Percentiles rank a stretch among this genome's conserved stretches.
Conservation (phyloP, 2,329 filamentous ascomycete genomes). For the Arthroderma sp. region DNA sequence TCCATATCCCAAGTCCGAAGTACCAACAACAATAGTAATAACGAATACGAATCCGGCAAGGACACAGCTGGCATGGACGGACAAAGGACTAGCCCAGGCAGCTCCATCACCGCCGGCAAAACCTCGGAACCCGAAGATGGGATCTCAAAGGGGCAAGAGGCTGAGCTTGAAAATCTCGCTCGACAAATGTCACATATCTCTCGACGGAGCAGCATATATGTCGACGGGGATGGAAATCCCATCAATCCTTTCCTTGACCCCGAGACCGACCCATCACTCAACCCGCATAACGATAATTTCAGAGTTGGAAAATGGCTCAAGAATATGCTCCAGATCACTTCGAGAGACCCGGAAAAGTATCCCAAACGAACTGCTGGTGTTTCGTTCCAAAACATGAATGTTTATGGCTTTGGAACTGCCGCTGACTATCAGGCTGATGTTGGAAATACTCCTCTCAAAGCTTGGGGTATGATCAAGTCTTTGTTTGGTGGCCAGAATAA, state of each 20-base stretch:
- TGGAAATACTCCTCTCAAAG: slow-evolving; percentile 29
- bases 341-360: slow-evolving; percentile 23
- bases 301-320: slow-evolving; percentile 35
- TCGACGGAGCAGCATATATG: slow-evolving; percentile 11
- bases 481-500: slow-evolving; percentile 20
- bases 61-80: too few relatives aligned
- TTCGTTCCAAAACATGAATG: slow-evolving; percentile 27
- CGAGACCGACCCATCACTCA: slow-evolving; percentile 25
- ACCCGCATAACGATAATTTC: slow-evolving; percentile 34
- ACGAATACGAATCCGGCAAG: slow-evolving; percentile 2
- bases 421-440: slow-evolving; percentile 35
- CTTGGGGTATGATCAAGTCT: slow-evolving; percentile 15
- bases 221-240: slow-evolving; percentile 8
- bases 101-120: slow-evolving; percentile 15
- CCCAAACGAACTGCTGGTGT: slow-evolving; percentile 27
- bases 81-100: slow-evolving; percentile 5
- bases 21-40: not conserved
- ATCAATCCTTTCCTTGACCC: slow-evolving; percentile 26
- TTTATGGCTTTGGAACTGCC: slow-evolving; percentile 26
- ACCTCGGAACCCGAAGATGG: slow-evolving; percentile 14
- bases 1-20: not conserved
- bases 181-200: slow-evolving; percentile 21
- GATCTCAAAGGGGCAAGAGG: slow-evolving; percentile 13
- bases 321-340: slow-evolving; percentile 31
- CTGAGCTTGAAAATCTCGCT: slow-evolving; percentile 19